Percentiles rank a stretch among this genome's conserved stretches.
Evolutionary conservation across 2,329 filamentous ascomycete genomes (phyloP).

Genomic region (Cytospora mali): DNA sequence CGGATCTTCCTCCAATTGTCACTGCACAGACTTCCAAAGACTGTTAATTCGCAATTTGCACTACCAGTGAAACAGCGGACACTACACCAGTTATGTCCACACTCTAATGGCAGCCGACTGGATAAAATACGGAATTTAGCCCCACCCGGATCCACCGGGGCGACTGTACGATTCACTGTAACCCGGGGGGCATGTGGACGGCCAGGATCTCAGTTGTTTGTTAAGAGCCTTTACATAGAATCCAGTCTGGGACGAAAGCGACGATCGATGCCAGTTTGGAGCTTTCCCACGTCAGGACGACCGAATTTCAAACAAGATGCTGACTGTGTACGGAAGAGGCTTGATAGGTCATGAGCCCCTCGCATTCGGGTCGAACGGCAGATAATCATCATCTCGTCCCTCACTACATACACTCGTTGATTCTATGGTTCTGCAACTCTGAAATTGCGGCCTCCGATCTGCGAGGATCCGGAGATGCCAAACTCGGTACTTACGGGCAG

Average conservation of each 20-base stretch:
- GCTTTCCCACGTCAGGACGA: constrained; percentile 9
- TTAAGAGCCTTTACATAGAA: not conserved
- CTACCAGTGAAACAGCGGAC: constrained; percentile 1
- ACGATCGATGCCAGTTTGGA: constrained; percentile 6
- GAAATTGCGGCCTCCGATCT: not conserved
- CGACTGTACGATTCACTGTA: not conserved
- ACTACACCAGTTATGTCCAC: not conserved
- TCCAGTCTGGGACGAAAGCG: not conserved
- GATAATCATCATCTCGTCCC: not conserved
- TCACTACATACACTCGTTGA: not conserved
- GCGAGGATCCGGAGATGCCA: too few relatives aligned
- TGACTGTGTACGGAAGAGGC: constrained; percentile 25
- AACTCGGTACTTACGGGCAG: too few relatives aligned
- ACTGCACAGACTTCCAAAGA: not conserved
- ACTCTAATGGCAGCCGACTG: constrained; percentile 3
- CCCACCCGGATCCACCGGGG: not conserved
- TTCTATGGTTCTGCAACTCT: not conserved
- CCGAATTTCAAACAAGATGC: constrained; percentile 27
- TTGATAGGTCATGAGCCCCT: constrained; percentile 12
- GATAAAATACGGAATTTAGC: constrained; percentile 10
- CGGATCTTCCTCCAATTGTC: not conserved
- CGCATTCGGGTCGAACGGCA: constrained; percentile 3
- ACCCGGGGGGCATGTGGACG: not conserved
- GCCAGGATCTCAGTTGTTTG: not conserved
- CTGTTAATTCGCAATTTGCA: not conserved